phyloP scores from a whole-genome alignment of 2,329 filamentous ascomycete genomes.

The Balansia obtecta region DNA sequence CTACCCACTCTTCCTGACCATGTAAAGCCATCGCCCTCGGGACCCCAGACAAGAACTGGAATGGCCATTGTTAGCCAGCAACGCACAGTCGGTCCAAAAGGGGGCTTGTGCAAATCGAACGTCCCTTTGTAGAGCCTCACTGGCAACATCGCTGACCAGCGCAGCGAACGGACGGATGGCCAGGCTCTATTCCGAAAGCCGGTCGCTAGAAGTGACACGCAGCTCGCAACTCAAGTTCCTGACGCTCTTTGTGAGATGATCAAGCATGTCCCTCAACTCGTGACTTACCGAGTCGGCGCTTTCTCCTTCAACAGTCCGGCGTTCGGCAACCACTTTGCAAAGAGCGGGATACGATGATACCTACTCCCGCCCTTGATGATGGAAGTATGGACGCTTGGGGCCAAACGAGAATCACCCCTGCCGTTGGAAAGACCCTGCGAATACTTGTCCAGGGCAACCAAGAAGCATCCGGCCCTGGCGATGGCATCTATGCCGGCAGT shows the following conservation, averaged over 20 bases:
- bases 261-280: constrained; percentile 27
- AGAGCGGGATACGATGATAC: constrained; percentile 35
- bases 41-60: constrained; percentile 33
- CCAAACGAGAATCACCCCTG: constrained; percentile 20
- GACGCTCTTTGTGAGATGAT: constrained; percentile 18
- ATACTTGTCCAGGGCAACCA: constrained; percentile 31
- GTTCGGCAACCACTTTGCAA: constrained; percentile 36
- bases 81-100: constrained; percentile 40
- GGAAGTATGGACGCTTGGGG: constrained; percentile 32
- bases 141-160: constrained; percentile 17
- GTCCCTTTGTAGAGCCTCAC: constrained; percentile 14
- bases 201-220: constrained; percentile 27
- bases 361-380: constrained; percentile 39
- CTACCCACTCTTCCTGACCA: constrained; percentile 36
- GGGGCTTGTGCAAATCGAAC: constrained; percentile 17
- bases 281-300: constrained; percentile 21
- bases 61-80: constrained; percentile 31
- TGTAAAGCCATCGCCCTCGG: constrained; percentile 37
- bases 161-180: constrained; percentile 30
- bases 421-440: constrained; percentile 18
- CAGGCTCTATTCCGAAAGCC: constrained; percentile 24
- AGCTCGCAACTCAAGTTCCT: constrained; percentile 28
- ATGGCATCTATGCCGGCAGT: constrained; percentile 38
- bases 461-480: constrained; percentile 31
- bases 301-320: constrained; percentile 34